Conservation (phyloP, 192 early-diverging fungal species). For the Phycomyces blakesleeanus region DNA sequence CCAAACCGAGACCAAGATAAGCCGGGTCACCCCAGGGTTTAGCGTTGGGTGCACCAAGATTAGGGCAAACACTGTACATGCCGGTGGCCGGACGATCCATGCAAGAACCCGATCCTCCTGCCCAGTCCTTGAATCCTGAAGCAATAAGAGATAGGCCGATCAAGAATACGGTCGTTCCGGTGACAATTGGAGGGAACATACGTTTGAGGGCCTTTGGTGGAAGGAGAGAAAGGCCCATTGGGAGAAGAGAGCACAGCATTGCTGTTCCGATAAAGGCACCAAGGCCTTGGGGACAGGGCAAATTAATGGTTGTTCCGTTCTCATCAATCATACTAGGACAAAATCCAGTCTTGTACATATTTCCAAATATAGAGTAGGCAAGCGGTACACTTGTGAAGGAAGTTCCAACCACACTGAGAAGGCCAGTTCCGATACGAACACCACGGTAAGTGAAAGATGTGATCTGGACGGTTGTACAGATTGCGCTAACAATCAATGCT, state of each 20-base stretch:
- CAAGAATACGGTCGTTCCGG: constrained; percentile 46
- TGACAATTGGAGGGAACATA: constrained; percentile 55
- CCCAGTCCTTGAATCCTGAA: constrained; percentile 45
- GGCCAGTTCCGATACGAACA: constrained; percentile 1
- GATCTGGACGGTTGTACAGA: too few species aligned
- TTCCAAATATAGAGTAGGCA: constrained; percentile 42
- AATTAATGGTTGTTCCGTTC: constrained; percentile 33
- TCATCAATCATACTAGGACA: constrained; percentile 23
- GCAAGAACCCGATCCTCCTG: constrained; percentile 47
- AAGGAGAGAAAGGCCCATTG: constrained; percentile 42
- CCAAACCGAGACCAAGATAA: constrained; percentile 50
- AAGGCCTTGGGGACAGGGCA: constrained; percentile 47
- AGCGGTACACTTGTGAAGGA: constrained; percentile 50
- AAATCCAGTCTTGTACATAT: constrained; percentile 23
- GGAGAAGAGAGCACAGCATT: constrained; percentile 46
- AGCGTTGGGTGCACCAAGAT: constrained; percentile 40
- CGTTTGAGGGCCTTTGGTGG: constrained; percentile 44
- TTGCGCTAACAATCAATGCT: constrained; percentile 29
- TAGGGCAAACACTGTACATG: constrained; percentile 43
- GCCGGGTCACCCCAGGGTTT: constrained; percentile 47
- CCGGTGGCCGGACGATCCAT: constrained; percentile 35
- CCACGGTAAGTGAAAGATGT: too few species aligned
- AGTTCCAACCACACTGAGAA: constrained; percentile 51
- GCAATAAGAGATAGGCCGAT: constrained; percentile 45
- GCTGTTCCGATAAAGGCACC: constrained; percentile 52